Evolutionary conservation across 2,329 filamentous ascomycete species (phyloP), one percentile per base, ranked within the genome.

Genomic region (Xylaria sp.): DNA sequence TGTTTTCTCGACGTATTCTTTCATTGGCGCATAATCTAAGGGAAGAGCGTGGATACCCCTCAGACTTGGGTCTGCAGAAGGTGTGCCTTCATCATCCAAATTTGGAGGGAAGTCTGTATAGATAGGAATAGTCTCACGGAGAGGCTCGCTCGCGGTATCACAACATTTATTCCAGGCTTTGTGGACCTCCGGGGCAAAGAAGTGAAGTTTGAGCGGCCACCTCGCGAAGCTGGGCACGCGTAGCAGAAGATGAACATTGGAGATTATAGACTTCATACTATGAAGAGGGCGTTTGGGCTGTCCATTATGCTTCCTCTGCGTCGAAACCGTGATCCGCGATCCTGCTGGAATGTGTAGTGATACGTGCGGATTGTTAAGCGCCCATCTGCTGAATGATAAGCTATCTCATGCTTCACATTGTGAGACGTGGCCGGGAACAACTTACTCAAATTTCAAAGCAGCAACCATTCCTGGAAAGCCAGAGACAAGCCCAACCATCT

Each of bases 371-470:
- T 98, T 93, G 68, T 92, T 92, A 83, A 96, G 90, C 40, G 94
- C 94, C 94, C 94, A 97, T 82, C 92, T 94, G 66, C 23, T 31
- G 9, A n/a, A 57, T 11, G 12, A 58, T 73, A 42, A 73, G 67
- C 38, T 23, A 54, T 43, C 28, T 28, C n/a, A 2, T 14, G 25
- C 8, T n/a, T 38, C 4, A 15, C 17, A 31, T 33, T 37, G 19
- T 25, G 15, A 51, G 17, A 12, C 28, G 17, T 12, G 7, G 28
- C 54, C 23, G 25, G 31, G 21, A 21, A 57, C 17, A n/a, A 81
- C 87, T 74, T 82, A 95, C 90, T 98, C 94, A 73, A 99, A 98
- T 73, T 98, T 94, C 66, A 99, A 79, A 0, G 95, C 95, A 0
- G 92, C 92, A 37, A 94, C 87, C 71, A 89, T 89, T 68, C 91